A percentile compares a stretch with the other conserved stretches of the same genome.
Conservation (phyloP, 2,329 filamentous ascomycete species). For the Claviceps fusiformis region DNA sequence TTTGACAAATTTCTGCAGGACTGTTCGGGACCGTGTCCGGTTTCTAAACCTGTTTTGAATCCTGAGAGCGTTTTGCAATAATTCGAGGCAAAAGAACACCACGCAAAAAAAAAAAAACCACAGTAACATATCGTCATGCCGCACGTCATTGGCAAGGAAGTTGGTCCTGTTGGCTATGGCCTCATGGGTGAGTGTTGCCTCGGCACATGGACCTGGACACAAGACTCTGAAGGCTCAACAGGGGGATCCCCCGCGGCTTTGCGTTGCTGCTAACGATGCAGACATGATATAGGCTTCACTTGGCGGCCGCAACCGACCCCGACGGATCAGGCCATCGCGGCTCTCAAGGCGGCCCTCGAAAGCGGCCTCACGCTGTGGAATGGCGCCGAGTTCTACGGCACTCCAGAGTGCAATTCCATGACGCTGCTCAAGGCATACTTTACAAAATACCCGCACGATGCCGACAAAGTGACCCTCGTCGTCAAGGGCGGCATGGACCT, state of each 20-base stretch:
- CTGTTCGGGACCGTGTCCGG: too few relatives aligned
- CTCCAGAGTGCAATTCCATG: slow-evolving; percentile 42
- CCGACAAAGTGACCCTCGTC: slow-evolving; percentile 44
- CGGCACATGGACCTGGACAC: too few relatives aligned
- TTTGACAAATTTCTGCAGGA: too few relatives aligned
- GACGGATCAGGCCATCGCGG: slow-evolving; percentile 35
- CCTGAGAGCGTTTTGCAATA: too few relatives aligned
- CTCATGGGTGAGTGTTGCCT: slow-evolving; percentile 33
- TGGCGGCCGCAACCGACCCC: slow-evolving; percentile 26
- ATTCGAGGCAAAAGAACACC: too few relatives aligned
- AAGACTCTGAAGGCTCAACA: too few relatives aligned
- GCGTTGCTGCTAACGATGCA: neutral
- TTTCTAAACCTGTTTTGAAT: too few relatives aligned
- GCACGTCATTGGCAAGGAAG: slow-evolving; percentile 23
- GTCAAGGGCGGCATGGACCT: slow-evolving; percentile 43
- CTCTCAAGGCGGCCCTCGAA: slow-evolving; percentile 39
- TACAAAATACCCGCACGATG: slow-evolving; percentile 48
- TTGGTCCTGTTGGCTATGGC: slow-evolving; percentile 39
- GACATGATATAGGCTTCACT: slow-evolving; percentile 24
- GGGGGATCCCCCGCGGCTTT: too few relatives aligned
- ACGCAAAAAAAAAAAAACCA: too few relatives aligned
- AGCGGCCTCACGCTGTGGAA: slow-evolving; percentile 42
- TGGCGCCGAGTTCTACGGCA: slow-evolving; percentile 52
- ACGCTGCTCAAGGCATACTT: slow-evolving; percentile 50
- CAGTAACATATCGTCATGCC: neutral